phyloP scores from a whole-genome alignment of 2,329 filamentous ascomycete genomes.

The Sporothrix brasiliensis region DNA sequence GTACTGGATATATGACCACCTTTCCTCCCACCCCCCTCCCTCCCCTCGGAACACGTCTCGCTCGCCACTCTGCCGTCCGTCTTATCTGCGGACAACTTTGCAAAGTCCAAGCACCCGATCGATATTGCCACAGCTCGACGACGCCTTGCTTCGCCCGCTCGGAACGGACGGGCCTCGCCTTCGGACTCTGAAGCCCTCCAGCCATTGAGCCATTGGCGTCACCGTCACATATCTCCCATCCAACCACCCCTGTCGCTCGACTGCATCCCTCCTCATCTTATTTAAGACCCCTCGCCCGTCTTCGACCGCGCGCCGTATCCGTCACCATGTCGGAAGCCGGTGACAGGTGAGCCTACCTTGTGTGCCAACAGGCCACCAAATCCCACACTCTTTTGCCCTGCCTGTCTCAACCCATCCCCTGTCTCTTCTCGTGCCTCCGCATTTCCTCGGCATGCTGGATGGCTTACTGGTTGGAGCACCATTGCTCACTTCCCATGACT shows the following conservation, averaged over 20 bases:
- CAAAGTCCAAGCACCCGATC: not conserved
- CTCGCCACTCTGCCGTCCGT: constrained; percentile 2
- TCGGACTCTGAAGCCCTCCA: constrained; percentile 11
- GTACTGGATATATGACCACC: not conserved
- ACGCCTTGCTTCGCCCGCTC: constrained; percentile 23
- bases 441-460: not conserved
- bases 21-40: constrained; percentile 18
- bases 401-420: not conserved
- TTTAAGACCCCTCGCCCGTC: constrained; percentile 14
- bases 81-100: constrained; percentile 3
- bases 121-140: constrained; percentile 9
- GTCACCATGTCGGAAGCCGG: constrained; percentile 42
- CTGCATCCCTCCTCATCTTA: not conserved
- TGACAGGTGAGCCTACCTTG: constrained; percentile 38
- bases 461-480: too few relatives aligned
- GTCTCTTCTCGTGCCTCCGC: not conserved
- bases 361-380: not conserved
- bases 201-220: not conserved
- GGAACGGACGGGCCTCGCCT: constrained; percentile 20
- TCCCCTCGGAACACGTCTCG: not conserved
- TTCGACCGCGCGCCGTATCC: not conserved
- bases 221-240: constrained; percentile 11
- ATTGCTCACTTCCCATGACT: not conserved
- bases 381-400: too few relatives aligned
- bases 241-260: not conserved